phyloP scores from a whole-genome alignment of 2,329 filamentous ascomycete species.

The Neonectria hederae region DNA sequence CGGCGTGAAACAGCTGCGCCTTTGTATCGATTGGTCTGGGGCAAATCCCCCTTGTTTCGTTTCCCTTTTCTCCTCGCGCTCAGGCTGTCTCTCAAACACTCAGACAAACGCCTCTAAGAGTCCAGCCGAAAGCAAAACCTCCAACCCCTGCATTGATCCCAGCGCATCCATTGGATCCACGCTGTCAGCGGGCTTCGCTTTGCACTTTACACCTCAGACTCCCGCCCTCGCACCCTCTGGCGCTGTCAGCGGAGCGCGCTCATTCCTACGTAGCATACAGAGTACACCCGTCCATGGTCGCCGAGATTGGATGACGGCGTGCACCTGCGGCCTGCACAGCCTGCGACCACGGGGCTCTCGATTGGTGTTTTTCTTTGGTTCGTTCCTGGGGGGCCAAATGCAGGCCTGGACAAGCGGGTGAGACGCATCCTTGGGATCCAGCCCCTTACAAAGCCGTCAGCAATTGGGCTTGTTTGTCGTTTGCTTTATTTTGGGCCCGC shows the following conservation, averaged over 20 bases:
- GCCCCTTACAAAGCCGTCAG: not conserved
- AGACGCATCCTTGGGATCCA: not conserved
- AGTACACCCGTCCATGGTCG: not conserved
- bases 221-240: not conserved
- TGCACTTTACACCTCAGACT: not conserved
- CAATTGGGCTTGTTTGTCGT: not conserved
- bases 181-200: not conserved
- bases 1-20: not conserved
- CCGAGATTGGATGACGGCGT: not conserved
- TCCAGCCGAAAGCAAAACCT: not conserved
- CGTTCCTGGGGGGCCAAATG: not conserved
- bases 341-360: not conserved
- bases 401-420: not conserved
- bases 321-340: not conserved
- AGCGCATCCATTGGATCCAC: not conserved
- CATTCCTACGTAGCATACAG: too few species aligned
- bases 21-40: not conserved
- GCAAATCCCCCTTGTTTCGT: not conserved
- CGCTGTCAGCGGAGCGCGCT: not conserved
- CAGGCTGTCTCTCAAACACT: not conserved
- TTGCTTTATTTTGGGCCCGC: constrained; percentile 2
- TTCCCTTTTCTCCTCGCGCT: not conserved
- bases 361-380: too few species aligned
- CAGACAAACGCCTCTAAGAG: not conserved
- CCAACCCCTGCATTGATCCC: not conserved